phyloP scores from a whole-genome alignment of 192 early-diverging fungal species.

The Phlyctochytrium bullatum region DNA sequence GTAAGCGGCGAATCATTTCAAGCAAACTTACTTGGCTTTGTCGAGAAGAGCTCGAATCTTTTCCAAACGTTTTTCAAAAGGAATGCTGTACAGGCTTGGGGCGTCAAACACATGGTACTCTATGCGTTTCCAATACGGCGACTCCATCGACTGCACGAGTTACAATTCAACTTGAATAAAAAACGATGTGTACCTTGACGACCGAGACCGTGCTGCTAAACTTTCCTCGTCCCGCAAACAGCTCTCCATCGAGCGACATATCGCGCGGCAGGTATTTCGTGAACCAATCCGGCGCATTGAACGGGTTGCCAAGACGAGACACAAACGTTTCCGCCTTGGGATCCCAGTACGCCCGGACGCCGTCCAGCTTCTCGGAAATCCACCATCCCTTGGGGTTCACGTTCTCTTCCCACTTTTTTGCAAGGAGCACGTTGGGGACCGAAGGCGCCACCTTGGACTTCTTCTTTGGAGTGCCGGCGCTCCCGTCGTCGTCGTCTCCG shows the following conservation, averaged over 20 bases:
- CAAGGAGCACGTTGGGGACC: conserved; percentile 24
- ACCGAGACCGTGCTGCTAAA: conserved; percentile 65
- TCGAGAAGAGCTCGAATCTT: conserved; percentile 43
- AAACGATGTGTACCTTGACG: conserved; percentile 40
- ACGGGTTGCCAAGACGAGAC: conserved; percentile 60
- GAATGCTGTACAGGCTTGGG: conserved; percentile 38
- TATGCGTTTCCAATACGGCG: conserved; percentile 48
- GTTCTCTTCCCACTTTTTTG: conserved; percentile 20
- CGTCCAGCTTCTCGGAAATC: conserved; percentile 73
- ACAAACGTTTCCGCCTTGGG: conserved; percentile 41
- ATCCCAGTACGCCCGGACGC: conserved; percentile 66
- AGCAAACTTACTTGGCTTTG: conserved; percentile 1
- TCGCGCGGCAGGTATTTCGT: conserved; percentile 47
- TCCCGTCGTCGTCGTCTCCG: conserved; percentile 17
- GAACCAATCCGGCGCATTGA: conserved; percentile 54
- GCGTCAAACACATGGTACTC: conserved; percentile 66
- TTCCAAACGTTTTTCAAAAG: conserved; percentile 53
- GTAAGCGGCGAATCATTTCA: neutral
- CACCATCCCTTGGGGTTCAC: conserved; percentile 68
- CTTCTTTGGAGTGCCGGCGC: conserved; percentile 10
- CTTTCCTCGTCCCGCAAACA: conserved; percentile 63
- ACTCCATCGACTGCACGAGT: conserved; percentile 23
- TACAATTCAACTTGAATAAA: neutral
- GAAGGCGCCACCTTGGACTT: conserved; percentile 26
- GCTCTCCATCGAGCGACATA: conserved; percentile 67